A percentile compares a stretch with the other conserved stretches of the same genome.
These are phyloP conservation scores for Didymella glomerata DNA, from an alignment of 2,329 filamentous ascomycete genomes.

Conservation along the genomic window DNA sequence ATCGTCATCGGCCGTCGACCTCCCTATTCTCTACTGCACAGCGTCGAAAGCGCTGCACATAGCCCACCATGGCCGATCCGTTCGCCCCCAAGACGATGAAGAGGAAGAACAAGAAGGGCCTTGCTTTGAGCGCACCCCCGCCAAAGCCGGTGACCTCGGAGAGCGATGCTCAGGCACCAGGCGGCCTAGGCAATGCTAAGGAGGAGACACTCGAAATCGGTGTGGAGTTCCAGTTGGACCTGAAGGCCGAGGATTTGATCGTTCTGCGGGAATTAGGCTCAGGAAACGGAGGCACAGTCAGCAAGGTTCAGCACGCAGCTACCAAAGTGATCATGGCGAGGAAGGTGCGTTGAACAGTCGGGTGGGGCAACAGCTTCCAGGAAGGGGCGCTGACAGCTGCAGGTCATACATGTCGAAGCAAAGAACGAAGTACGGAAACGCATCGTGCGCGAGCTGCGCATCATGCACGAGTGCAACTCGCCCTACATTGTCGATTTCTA, in stretches of 20 bases:
- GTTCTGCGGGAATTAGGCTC: slow-evolving; percentile 93
- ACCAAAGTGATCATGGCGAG: slow-evolving; percentile 97
- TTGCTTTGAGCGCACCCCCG: slow-evolving; percentile 82
- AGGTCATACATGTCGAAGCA: slow-evolving; percentile 98
- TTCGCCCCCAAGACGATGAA: slow-evolving; percentile 84
- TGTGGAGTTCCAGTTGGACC: slow-evolving; percentile 93
- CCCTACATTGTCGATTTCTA: slow-evolving; percentile 98
- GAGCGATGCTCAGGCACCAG: slow-evolving; percentile 70
- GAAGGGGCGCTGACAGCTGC: slow-evolving; percentile 26
- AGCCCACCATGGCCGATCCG: slow-evolving; percentile 62
- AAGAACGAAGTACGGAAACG: slow-evolving; percentile 97
- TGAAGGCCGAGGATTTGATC: slow-evolving; percentile 90
- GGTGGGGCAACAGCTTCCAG: not conserved
- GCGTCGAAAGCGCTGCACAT: slow-evolving; percentile 13
- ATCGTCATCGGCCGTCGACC: slow-evolving; percentile 5
- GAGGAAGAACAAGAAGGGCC: slow-evolving; percentile 98
- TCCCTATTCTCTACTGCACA: slow-evolving; percentile 6
- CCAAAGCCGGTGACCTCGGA: slow-evolving; percentile 77
- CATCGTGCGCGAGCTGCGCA: slow-evolving; percentile 95
- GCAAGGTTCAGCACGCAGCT: slow-evolving; percentile 94
- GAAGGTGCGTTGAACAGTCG: slow-evolving; percentile 70
- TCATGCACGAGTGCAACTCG: slow-evolving; percentile 97
- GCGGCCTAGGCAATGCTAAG: slow-evolving; percentile 65
- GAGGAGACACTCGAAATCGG: slow-evolving; percentile 91
- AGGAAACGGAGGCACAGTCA: slow-evolving; percentile 97